Evolutionary conservation across 2,329 filamentous ascomycete species (phyloP), one percentile per base, ranked within the genome.

Genomic region (Alternaria tenuissima): DNA sequence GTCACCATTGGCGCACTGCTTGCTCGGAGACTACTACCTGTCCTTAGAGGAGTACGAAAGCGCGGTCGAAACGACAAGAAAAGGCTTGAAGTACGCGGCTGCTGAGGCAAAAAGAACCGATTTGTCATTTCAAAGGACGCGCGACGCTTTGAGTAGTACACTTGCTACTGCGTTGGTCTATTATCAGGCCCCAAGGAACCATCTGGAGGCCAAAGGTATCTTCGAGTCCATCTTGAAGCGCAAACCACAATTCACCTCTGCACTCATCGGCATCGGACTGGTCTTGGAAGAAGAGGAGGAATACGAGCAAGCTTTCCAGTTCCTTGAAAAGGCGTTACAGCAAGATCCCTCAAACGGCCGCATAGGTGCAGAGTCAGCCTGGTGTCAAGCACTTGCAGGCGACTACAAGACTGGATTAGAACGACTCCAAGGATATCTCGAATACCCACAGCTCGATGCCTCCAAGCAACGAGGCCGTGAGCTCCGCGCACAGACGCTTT

Each of bases 271-370:
- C 0, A 88, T 97, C 34, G 96, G 95, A 1, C 80, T 98, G 24
- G 94, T 99, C 41, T 90, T 94, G 47, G 93, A 97, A 77, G 95
- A 98, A 70, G 93, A 97, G 66, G 91, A 97, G 71, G 91, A 98
- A 64, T 97, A 92, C 70, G 84, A 87, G 47, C 86, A 92, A 70
- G 95, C 96, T 0, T 88, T 94, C 39, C 86, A 90, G 28, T 97
- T 96, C 71, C 81, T 99, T 12, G 86, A 85, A 39, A 87, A 92
- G 64, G 95, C 95, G 1, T 77, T 96, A 26, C 77, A 88, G 64
- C 87, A 91, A 24, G 92, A 97, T 72, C 81, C 85, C 2, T 82
- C 83, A 11, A 97, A 97, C 67, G 82, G 93, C 20, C 90, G 89
- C 30, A 90, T 99, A 43, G 89, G 88, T 56, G 90, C 91, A 16